phyloP scores from a whole-genome alignment of 768 basidiomycete genomes.

The Serendipita sp. region DNA sequence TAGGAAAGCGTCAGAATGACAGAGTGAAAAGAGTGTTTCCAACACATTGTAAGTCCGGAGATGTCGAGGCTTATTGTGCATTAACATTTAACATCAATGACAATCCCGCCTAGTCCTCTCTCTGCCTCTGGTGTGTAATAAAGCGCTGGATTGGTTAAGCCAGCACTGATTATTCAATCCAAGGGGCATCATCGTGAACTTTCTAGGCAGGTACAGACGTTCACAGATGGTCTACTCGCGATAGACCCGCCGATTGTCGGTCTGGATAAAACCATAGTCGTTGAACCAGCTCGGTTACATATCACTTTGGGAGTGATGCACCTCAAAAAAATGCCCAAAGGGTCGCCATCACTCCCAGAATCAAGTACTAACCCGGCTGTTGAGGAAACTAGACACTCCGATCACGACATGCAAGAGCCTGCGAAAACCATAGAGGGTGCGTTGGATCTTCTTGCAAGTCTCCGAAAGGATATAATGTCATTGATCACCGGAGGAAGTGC shows the following conservation, averaged over 20 bases:
- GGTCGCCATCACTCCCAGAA: not conserved
- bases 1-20: not conserved
- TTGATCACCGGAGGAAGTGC: not conserved
- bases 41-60: not conserved
- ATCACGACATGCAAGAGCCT: not conserved
- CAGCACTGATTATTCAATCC: not conserved
- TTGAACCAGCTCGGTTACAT: slow-evolving; percentile 46
- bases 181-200: slow-evolving; percentile 16
- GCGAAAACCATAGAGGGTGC: slow-evolving; percentile 15
- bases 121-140: slow-evolving; percentile 1
- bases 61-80: not conserved
- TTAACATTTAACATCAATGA: not conserved
- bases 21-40: not conserved
- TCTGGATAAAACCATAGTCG: slow-evolving; percentile 41
- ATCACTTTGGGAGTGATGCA: slow-evolving; percentile 62
- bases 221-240: slow-evolving; percentile 19
- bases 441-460: slow-evolving; percentile 13
- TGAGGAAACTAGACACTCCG: not conserved
- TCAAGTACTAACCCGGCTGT: not conserved
- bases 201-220: slow-evolving; percentile 14
- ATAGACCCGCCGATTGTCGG: slow-evolving; percentile 26
- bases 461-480: slow-evolving; percentile 25
- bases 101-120: slow-evolving; percentile 3
- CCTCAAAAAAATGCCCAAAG: slow-evolving; percentile 18
- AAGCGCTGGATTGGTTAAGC: not conserved